Evolutionary conservation across 139 green algal species (phyloP).

Genomic region (Trebouxia sp.): DNA sequence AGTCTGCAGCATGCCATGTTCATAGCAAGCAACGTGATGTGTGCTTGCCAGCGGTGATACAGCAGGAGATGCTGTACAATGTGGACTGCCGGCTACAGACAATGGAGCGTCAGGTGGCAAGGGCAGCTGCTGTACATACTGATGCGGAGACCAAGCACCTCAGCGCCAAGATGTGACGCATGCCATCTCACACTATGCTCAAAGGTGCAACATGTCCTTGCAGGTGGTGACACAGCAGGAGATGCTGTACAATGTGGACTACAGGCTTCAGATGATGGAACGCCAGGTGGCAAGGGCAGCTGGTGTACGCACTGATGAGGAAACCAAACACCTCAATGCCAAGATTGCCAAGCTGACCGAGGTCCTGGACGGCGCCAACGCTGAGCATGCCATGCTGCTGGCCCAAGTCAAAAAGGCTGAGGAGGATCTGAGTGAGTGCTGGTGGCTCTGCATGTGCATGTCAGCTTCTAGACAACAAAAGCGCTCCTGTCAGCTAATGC

Average conservation of each 20-base stretch:
- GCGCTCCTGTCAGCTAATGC: no score
- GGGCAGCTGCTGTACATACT: constrained; percentile 69
- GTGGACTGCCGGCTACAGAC: constrained; percentile 82
- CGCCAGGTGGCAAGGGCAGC: constrained; percentile 72
- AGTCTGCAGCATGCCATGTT: no score
- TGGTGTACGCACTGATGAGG: constrained; percentile 77
- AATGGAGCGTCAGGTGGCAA: constrained; percentile 80
- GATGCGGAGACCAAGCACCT: constrained; percentile 81
- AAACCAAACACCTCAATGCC: constrained; percentile 71
- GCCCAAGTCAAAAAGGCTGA: constrained; percentile 69
- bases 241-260: constrained; percentile 86
- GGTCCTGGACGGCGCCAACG: constrained; percentile 58
- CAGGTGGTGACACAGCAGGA: constrained; percentile 79
- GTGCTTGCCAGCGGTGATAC: constrained; percentile 57
- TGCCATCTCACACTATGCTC: neutral
- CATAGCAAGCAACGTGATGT: no score
- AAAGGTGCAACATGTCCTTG: neutral
- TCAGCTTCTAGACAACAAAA: no score
- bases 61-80: constrained; percentile 88
- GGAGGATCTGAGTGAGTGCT: constrained; percentile 62
- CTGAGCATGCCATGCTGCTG: constrained; percentile 71
- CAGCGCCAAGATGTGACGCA: constrained; percentile 69
- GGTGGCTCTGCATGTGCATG: no score
- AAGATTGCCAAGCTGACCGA: constrained; percentile 65
- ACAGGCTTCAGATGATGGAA: constrained; percentile 83